Evolutionary conservation across 192 early-diverging fungal species (phyloP), one percentile per base, ranked within the genome.

Genomic region (Radiomyces spectabilis): DNA sequence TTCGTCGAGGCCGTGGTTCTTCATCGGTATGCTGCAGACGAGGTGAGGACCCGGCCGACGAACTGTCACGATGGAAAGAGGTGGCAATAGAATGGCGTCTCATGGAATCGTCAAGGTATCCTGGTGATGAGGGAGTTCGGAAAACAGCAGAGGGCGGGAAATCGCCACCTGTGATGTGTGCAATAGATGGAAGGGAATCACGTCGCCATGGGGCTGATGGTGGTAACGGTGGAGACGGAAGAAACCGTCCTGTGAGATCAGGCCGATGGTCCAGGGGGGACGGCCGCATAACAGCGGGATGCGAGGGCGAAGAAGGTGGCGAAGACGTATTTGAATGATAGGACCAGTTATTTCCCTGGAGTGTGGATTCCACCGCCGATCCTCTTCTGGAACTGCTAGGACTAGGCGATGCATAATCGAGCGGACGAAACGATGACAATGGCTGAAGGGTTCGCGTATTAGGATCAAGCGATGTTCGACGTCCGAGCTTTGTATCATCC

Each of bases 111-210:
- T 5, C 6, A 32, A 29, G 41, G 8, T 22, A 4, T 15, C 4
- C 9, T 10, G 3, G 33, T 33, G 27, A 0, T 21, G 53, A 18
- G 53, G 21, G 8, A 41, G 41, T 5, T 3, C 8, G 15, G 15
- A 6, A 25, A 32, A 42, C 33, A 32, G 55, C 44, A 7, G 57
- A 35, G 16, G 41, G 49, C 1, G 46, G 40, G 49, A 47, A 64
- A 57, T 53, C 45, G 30, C 64, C 67, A 31, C 51, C 37, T 5
- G 58, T 45, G 18, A 49, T 45, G 40, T 69, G 61, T 3, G 45
- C 40, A 42, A 74, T 70, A n/a, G 72, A 71, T 8, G 72, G 72
- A 34, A 74, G 62, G n/a, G 68, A 63, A 16, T 74, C 72, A 21
- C 72, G 26, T 25, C 68, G 49, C 40, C 61, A 66, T 46, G 69